These are phyloP conservation scores for Baudoinia panamericana DNA, from an alignment of 495 filamentous ascomycete species.

Conservation along the genomic window DNA sequence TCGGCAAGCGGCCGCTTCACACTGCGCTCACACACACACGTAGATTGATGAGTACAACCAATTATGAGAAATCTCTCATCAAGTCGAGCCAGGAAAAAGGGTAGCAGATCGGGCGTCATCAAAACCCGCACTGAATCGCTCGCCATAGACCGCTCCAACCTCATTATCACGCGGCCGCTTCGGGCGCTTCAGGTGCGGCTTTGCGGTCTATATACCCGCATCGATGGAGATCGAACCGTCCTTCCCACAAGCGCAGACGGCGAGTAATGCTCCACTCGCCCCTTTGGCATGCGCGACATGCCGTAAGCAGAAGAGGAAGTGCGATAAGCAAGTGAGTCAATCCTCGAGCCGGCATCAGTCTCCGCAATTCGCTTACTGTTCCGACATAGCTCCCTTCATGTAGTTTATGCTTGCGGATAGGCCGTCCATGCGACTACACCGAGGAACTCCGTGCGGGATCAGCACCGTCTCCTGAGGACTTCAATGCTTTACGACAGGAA, in stretches of 20 bases:
- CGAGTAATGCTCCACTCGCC: constrained; percentile 13
- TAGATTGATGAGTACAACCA: too few relatives aligned
- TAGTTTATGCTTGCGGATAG: constrained; percentile 24
- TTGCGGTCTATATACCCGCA: too few relatives aligned
- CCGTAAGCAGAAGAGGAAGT: constrained; percentile 38
- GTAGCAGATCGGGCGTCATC: too few relatives aligned
- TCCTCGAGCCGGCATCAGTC: too few relatives aligned
- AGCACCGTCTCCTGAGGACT: constrained; percentile 32
- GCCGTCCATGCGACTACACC: constrained; percentile 33
- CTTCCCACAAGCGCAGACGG: constrained; percentile 1
- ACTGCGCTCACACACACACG: too few relatives aligned
- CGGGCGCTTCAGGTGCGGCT: too few relatives aligned
- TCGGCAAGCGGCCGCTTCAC: neutral
- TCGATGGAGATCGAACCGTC: constrained; percentile 9
- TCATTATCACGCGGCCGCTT: too few relatives aligned
- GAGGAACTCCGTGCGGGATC: constrained; percentile 16
- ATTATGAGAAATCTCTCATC: too few relatives aligned
- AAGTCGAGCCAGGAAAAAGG: too few relatives aligned
- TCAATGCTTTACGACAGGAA: constrained; percentile 28
- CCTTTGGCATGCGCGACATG: constrained; percentile 18
- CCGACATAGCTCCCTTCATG: constrained; percentile 37
- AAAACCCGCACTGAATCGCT: too few relatives aligned
- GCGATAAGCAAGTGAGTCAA: constrained; percentile 36
- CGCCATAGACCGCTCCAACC: too few relatives aligned
- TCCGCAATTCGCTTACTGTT: too few relatives aligned